A percentile compares a stretch with the other conserved stretches of the same genome.
Evolutionary conservation across 202 grass and related monocot genomes (phyloP).

Genomic region (Elaeis oleifera): DNA sequence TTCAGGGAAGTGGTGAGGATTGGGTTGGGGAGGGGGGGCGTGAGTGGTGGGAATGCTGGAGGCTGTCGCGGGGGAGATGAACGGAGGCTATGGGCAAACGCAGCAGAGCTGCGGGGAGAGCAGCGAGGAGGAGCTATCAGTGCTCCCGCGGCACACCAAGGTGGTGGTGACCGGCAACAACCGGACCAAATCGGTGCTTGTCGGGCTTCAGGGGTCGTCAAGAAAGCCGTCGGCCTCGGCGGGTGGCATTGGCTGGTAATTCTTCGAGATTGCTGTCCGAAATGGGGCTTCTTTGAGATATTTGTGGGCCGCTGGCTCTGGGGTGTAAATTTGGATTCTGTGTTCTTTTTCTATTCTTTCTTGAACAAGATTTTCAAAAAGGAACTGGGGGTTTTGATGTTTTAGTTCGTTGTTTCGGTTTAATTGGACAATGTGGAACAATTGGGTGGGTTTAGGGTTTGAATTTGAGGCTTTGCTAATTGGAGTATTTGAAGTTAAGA

Average conservation of each 20-base stretch:
- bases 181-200: slow-evolving; percentile 73
- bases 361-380: neutral
- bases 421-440: slow-evolving; percentile 12
- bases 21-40: slow-evolving; percentile 5
- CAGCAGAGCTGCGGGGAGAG: slow-evolving; percentile 30
- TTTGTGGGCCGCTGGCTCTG: neutral
- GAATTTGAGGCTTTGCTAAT: slow-evolving; percentile 18
- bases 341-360: neutral
- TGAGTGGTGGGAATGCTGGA: slow-evolving; percentile 31
- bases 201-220: slow-evolving; percentile 61
- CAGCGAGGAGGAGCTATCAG: slow-evolving; percentile 63
- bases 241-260: slow-evolving; percentile 92
- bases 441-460: slow-evolving; percentile 5
- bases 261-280: neutral
- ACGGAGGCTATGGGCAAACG: slow-evolving; percentile 20
- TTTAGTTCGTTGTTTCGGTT: neutral
- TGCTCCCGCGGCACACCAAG: slow-evolving; percentile 76
- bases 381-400: neutral
- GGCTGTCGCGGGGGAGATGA: slow-evolving; percentile 29
- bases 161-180: slow-evolving; percentile 87
- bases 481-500: slow-evolving; percentile 5
- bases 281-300: neutral
- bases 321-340: slow-evolving; percentile 15
- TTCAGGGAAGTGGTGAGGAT: neutral
- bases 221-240: slow-evolving; percentile 74